These are phyloP conservation scores for Leccinum arenicola DNA, from an alignment of 768 basidiomycete species.

Conservation along the genomic window DNA sequence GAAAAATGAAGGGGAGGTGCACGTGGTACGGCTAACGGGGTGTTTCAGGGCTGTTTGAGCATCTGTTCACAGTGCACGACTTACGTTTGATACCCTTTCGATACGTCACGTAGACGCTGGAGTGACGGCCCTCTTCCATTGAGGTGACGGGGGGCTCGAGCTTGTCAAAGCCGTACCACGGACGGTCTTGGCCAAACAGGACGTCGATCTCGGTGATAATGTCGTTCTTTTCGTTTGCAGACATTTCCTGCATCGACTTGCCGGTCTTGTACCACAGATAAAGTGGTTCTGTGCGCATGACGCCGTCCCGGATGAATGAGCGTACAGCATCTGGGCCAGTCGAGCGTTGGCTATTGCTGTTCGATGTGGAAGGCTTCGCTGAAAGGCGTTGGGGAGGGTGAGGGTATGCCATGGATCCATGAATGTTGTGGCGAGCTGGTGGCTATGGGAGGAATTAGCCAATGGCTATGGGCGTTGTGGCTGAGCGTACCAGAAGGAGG, in stretches of 20 bases:
- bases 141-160: constrained; percentile 57
- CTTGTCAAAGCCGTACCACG: constrained; percentile 86
- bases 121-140: constrained; percentile 36
- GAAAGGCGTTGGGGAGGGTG: constrained; percentile 53
- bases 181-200: constrained; percentile 76
- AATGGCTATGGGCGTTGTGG: not conserved
- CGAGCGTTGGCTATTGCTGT: constrained; percentile 49
- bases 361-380: constrained; percentile 47
- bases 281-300: constrained; percentile 52
- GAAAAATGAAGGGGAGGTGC: constrained; percentile 84
- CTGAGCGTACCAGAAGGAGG: constrained; percentile 46
- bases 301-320: constrained; percentile 59
- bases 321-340: constrained; percentile 66
- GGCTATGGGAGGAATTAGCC: constrained; percentile 28
- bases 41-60: constrained; percentile 1
- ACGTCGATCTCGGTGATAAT: constrained; percentile 91
- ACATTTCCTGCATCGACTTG: constrained; percentile 62
- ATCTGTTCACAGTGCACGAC: constrained; percentile 18
- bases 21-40: constrained; percentile 54
- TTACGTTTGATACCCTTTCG: constrained; percentile 73
- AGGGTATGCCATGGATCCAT: constrained; percentile 49
- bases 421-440: constrained; percentile 50
- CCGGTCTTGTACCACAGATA: constrained; percentile 79
- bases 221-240: constrained; percentile 49
- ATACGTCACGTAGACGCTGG: constrained; percentile 63